Conservation (phyloP, 495 filamentous ascomycete species). For the Daldinia concentrica region DNA sequence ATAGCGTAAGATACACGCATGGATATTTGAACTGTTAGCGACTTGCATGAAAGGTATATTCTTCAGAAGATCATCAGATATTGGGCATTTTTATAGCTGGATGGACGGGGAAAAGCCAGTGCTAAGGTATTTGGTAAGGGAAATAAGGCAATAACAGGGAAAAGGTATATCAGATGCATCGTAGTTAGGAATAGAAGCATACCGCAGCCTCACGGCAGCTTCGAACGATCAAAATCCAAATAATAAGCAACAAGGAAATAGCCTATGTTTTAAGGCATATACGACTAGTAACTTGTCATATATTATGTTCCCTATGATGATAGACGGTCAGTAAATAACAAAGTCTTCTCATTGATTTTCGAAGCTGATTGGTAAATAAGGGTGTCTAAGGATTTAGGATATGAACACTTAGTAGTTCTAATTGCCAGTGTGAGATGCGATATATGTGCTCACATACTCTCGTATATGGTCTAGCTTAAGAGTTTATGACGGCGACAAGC, state of each 20-base stretch:
- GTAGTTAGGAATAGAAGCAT: conserved; percentile 16
- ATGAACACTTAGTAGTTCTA: not conserved
- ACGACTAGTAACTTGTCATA: not conserved
- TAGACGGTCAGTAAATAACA: not conserved
- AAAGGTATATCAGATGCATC: conserved; percentile 15
- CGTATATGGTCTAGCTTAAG: no score
- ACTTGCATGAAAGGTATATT: not conserved
- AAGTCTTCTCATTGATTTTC: not conserved
- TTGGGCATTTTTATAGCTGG: conserved; percentile 8
- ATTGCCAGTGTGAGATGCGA: no score
- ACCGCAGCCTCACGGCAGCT: conserved; percentile 28
- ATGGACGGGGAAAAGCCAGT: conserved; percentile 2
- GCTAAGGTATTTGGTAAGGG: not conserved
- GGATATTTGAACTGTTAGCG: not conserved
- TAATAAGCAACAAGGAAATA: conserved; percentile 3
- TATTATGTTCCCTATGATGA: not conserved
- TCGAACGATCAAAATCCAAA: conserved; percentile 2
- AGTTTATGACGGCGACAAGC: not conserved
- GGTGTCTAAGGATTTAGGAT: no score
- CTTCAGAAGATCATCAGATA: not conserved
- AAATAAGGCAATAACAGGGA: not conserved
- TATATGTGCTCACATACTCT: no score
- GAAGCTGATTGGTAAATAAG: not conserved
- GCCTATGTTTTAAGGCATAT: not conserved
- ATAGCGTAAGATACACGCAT: conserved; percentile 25